phyloP scores from a whole-genome alignment of 2,329 filamentous ascomycete genomes.

The Aspergillus novoparasiticus region DNA sequence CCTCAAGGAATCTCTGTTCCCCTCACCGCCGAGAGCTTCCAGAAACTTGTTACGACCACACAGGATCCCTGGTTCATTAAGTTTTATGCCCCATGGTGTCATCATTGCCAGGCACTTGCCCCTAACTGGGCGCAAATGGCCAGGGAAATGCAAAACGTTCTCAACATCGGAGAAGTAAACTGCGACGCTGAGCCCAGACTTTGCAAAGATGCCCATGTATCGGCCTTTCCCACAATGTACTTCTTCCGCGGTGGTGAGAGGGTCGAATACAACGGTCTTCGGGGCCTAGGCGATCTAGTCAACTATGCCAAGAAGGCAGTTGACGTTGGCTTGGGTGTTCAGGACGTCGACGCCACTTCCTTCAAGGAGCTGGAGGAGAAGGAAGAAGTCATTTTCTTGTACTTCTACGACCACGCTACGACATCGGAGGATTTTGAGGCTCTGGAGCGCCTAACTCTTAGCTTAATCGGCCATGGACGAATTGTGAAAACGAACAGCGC shows the following conservation, averaged over 20 bases:
- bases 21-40: conserved; percentile 82
- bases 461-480: conserved; percentile 86
- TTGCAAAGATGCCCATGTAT: conserved; percentile 86
- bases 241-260: conserved; percentile 92
- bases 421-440: conserved; percentile 89
- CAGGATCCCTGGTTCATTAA: conserved; percentile 98
- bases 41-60: conserved; percentile 79
- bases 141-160: conserved; percentile 83
- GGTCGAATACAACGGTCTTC: conserved; percentile 88
- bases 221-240: conserved; percentile 82
- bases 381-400: conserved; percentile 94
- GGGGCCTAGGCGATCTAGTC: conserved; percentile 87
- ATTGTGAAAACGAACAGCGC: conserved; percentile 88
- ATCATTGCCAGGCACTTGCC: conserved; percentile 90
- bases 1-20: conserved; percentile 72
- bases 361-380: conserved; percentile 86
- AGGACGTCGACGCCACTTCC: conserved; percentile 73
- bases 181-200: conserved; percentile 82
- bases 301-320: conserved; percentile 85
- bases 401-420: conserved; percentile 96
- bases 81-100: conserved; percentile 97
- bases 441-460: conserved; percentile 81
- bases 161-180: conserved; percentile 96
- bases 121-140: conserved; percentile 88
- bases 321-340: conserved; percentile 73